Conservation (phyloP, 225 moss, liverwort and hornwort genomes). For the Sphagnum tenellum region DNA sequence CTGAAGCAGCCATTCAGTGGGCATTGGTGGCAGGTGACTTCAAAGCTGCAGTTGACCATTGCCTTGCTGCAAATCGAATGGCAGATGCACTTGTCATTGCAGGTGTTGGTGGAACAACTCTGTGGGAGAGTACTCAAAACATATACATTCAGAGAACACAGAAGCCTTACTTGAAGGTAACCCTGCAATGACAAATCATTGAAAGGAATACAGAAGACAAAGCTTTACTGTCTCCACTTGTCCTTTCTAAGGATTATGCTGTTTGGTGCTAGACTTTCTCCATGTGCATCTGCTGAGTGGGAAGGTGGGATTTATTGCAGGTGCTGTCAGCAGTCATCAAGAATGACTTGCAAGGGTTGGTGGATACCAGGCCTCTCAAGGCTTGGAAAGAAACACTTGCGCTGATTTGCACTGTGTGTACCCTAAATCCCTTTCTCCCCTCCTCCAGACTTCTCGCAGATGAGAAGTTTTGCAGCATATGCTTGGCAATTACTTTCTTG, state of each 20-base stretch:
- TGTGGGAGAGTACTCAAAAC: slow-evolving; percentile 93
- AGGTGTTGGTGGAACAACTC: slow-evolving; percentile 63
- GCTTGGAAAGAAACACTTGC: slow-evolving; percentile 97
- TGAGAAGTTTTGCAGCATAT: no score
- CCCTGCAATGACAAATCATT: no score
- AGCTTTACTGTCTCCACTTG: no score
- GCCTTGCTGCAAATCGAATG: slow-evolving; percentile 58
- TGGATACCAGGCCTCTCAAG: slow-evolving; percentile 78
- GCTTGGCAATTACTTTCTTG: no score
- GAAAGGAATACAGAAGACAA: no score
- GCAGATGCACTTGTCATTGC: slow-evolving; percentile 96
- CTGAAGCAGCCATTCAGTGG: slow-evolving; percentile 74
- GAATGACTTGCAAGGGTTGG: slow-evolving; percentile 72
- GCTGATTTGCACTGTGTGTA: slow-evolving; percentile 79
- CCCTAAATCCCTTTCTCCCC: no score
- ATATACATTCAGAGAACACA: slow-evolving; percentile 63
- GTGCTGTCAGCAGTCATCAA: slow-evolving; percentile 74
- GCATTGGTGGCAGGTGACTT: slow-evolving; percentile 89
- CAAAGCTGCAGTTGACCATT: slow-evolving; percentile 72
- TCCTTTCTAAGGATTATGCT: no score
- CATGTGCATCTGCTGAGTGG: no score
- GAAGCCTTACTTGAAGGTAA: slow-evolving; percentile 85
- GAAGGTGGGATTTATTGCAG: no score
- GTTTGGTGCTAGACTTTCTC: no score
- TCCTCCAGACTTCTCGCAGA: no score